Conservation (phyloP, 2,329 filamentous ascomycete species). For the Pseudomassariella vexata region DNA sequence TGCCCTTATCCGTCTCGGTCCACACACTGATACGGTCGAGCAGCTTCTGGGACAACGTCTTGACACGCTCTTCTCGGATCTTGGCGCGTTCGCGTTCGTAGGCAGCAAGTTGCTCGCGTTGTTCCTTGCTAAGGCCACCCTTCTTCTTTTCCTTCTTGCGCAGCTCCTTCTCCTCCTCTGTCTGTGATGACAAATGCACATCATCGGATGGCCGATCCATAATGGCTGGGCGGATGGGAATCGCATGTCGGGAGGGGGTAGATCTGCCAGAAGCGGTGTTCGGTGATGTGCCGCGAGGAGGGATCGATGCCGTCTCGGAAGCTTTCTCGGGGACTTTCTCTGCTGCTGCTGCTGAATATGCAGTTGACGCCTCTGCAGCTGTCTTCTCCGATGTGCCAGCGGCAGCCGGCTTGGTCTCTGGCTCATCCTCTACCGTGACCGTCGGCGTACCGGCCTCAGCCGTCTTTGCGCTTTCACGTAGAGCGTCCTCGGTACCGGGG, state of each 20-base stretch:
- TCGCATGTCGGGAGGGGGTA: conserved; percentile 37
- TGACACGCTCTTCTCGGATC: conserved; percentile 84
- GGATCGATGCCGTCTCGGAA: conserved; percentile 20
- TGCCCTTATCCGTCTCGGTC: conserved; percentile 92
- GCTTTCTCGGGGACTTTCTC: conserved; percentile 20
- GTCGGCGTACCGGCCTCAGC: conserved; percentile 14
- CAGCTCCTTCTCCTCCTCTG: conserved; percentile 68
- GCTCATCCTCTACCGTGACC: conserved; percentile 21
- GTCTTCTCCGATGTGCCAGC: conserved; percentile 23
- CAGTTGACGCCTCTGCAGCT: conserved; percentile 16
- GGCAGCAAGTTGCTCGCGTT: conserved; percentile 83
- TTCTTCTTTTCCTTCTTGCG: conserved; percentile 81
- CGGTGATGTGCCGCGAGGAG: conserved; percentile 31
- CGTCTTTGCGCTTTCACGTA: conserved; percentile 46
- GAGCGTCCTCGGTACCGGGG: conserved; percentile 51
- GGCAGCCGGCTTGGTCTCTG: conserved; percentile 22
- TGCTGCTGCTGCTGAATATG: conserved; percentile 25
- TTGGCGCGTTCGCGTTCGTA: conserved; percentile 81
- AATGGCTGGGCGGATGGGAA: conserved; percentile 78
- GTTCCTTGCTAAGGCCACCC: conserved; percentile 79
- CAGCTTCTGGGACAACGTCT: conserved; percentile 77
- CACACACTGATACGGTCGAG: conserved; percentile 86
- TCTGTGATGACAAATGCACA: conserved; percentile 61
- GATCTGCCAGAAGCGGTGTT: conserved; percentile 30
- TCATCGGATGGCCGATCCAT: conserved; percentile 81